A percentile compares a stretch with the other conserved stretches of the same genome.
Conservation (phyloP, 108 stramenopile genomes). For the Fragilaria radians region DNA sequence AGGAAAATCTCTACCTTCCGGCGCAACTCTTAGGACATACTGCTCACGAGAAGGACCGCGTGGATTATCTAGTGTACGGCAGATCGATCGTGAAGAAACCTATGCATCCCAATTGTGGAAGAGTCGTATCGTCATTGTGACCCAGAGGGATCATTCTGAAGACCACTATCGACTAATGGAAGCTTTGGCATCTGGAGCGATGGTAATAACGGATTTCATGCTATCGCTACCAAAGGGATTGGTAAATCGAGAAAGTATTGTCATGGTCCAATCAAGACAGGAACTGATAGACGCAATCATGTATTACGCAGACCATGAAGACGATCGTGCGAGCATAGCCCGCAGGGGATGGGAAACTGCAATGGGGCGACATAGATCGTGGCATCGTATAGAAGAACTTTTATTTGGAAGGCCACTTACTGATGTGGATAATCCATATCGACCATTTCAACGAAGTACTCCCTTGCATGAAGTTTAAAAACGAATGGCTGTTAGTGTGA, state of each 20-base stretch:
- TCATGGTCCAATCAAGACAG: slow-evolving; percentile 31
- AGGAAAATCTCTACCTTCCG: too few species aligned
- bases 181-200: slow-evolving; percentile 43
- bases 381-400: slow-evolving; percentile 45
- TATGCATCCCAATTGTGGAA: too few species aligned
- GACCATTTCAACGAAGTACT: too few species aligned
- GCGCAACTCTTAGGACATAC: too few species aligned
- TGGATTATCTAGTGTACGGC: too few species aligned
- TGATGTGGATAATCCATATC: slow-evolving; percentile 13
- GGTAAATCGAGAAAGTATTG: slow-evolving; percentile 23
- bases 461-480: too few species aligned
- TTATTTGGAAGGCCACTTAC: slow-evolving; percentile 27
- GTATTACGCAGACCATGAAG: slow-evolving; percentile 31
- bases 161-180: slow-evolving; percentile 56
- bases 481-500: too few species aligned
- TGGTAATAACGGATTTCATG: slow-evolving; percentile 54
- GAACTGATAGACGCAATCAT: slow-evolving; percentile 18
- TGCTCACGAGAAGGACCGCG: too few species aligned
- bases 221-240: slow-evolving; percentile 31
- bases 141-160: slow-evolving; percentile 64
- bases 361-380: slow-evolving; percentile 42
- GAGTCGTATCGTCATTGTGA: slow-evolving; percentile 48
- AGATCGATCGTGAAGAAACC: too few species aligned
- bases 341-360: slow-evolving; percentile 27
- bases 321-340: slow-evolving; percentile 31